Evolutionary conservation across 495 filamentous ascomycete species (phyloP).

Genomic region (Parachaetomium inaequale): DNA sequence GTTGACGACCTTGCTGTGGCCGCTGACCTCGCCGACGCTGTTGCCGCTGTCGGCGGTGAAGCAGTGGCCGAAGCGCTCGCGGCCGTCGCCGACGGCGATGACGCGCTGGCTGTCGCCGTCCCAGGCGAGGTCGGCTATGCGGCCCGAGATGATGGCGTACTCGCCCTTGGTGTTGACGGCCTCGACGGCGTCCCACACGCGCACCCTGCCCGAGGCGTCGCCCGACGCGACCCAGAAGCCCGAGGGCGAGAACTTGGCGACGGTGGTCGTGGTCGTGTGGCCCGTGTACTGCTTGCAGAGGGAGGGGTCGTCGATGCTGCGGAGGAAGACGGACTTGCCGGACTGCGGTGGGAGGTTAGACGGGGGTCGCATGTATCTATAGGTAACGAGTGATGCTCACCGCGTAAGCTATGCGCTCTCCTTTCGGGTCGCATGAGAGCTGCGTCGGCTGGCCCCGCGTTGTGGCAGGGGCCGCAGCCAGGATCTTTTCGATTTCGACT

Average conservation of each 20-base stretch:
- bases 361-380: not conserved
- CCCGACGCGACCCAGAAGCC: conserved; percentile 96
- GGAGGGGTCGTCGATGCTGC: conserved; percentile 84
- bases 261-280: conserved; percentile 82
- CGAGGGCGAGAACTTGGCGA: conserved; percentile 90
- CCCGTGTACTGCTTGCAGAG: conserved; percentile 80
- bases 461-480: conserved; percentile 66
- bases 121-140: conserved; percentile 95
- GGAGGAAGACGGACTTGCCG: conserved; percentile 92
- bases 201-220: conserved; percentile 75
- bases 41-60: conserved; percentile 96
- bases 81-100: conserved; percentile 92
- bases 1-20: conserved; percentile 88
- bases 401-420: conserved; percentile 89
- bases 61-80: conserved; percentile 89
- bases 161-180: conserved; percentile 72
- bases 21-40: conserved; percentile 86
- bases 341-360: conserved; percentile 51
- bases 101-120: conserved; percentile 95
- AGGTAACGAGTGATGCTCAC: conserved; percentile 52
- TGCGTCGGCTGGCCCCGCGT: conserved; percentile 84
- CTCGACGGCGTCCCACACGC: conserved; percentile 80
- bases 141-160: conserved; percentile 89
- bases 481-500: conserved; percentile 52
- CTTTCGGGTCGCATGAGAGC: conserved; percentile 84